A percentile compares a stretch with the other conserved stretches of the same genome.
Evolutionary conservation across 352 stramenopile genomes (phyloP).

Genomic region (Phytopythium ostracodes): DNA sequence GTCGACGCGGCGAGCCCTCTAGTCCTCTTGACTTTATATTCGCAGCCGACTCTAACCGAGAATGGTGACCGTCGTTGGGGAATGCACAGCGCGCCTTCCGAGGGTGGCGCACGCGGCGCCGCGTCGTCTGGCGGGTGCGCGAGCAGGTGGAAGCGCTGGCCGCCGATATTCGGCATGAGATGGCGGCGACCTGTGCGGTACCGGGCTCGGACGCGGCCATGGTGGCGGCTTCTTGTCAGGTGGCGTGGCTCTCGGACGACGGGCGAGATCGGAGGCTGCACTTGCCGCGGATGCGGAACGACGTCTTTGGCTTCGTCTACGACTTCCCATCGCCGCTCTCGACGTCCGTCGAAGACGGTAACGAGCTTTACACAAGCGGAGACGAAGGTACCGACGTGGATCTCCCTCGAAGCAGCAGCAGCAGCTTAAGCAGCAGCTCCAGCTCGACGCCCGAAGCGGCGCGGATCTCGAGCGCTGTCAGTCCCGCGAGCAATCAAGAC

Average conservation of each 20-base stretch:
- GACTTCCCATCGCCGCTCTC: constrained; percentile 13
- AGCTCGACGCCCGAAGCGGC: not conserved
- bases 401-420: not conserved
- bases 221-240: not conserved
- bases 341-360: not conserved
- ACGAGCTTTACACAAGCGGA: not conserved
- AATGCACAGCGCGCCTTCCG: constrained; percentile 36
- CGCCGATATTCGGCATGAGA: constrained; percentile 26
- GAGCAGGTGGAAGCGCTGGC: constrained; percentile 39
- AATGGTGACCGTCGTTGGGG: not conserved
- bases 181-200: constrained; percentile 31
- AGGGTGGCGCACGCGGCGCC: constrained; percentile 41
- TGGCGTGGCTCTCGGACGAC: constrained; percentile 17
- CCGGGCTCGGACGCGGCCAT: constrained; percentile 1
- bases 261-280: constrained; percentile 22
- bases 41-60: not conserved
- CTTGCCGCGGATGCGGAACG: constrained; percentile 37
- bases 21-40: too few relatives aligned
- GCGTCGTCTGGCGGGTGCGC: constrained; percentile 46
- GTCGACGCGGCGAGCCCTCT: not conserved
- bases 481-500: not conserved
- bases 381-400: not conserved
- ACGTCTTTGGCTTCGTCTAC: constrained; percentile 31
- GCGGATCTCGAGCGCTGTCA: not conserved
- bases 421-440: not conserved